Conservation (phyloP, 1,139 yeast species). For the Saccharomyces hybrid region DNA sequence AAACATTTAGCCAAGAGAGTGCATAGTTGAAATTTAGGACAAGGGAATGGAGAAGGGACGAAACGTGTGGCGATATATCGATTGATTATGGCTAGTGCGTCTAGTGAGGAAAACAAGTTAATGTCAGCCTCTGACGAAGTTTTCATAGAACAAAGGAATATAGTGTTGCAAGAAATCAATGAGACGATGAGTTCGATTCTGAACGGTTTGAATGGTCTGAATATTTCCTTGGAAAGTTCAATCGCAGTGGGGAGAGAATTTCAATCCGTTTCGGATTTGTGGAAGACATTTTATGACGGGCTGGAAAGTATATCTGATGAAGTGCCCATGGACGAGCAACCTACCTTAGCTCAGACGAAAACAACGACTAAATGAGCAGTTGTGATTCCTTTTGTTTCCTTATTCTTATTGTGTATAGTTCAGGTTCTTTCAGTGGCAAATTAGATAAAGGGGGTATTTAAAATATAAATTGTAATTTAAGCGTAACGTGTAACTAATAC, state of each 20-base stretch:
- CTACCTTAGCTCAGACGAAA: not conserved
- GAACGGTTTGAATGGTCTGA: conserved; percentile 42
- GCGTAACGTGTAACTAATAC: not conserved
- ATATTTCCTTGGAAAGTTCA: conserved; percentile 44
- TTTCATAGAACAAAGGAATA: conserved; percentile 28
- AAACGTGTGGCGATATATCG: not conserved
- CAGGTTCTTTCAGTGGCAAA: not conserved
- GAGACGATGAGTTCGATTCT: conserved; percentile 44
- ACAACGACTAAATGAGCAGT: not conserved
- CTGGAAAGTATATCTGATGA: conserved; percentile 16
- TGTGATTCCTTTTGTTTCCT: not conserved
- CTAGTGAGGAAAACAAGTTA: not conserved
- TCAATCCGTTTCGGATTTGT: conserved; percentile 42
- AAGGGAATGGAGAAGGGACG: not conserved
- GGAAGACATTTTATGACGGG: conserved; percentile 46
- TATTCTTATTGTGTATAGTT: not conserved
- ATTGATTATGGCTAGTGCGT: not conserved
- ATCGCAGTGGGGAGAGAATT: conserved; percentile 50
- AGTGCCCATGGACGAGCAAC: conserved; percentile 4
- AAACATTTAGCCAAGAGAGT: not conserved
- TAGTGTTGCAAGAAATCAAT: conserved; percentile 28
- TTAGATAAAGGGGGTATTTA: not conserved
- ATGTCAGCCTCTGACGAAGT: conserved; percentile 14
- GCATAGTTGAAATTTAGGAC: not conserved
- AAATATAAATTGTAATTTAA: not conserved